phyloP scores from a whole-genome alignment of 768 basidiomycete species.

The Leccinum broughii region DNA sequence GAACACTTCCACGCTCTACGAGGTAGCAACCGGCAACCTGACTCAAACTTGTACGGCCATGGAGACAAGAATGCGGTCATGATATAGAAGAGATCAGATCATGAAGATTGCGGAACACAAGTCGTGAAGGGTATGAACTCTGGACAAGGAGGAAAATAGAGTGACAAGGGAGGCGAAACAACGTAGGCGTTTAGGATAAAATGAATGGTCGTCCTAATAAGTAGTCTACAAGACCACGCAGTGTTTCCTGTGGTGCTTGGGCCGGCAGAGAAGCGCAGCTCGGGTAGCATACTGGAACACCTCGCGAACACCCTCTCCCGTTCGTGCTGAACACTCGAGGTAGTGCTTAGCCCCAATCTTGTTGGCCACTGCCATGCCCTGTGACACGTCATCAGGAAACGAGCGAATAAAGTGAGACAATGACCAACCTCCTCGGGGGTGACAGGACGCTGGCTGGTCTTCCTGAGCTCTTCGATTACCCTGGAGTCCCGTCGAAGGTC shows the following conservation, averaged over 20 bases:
- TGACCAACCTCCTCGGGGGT: constrained; percentile 81
- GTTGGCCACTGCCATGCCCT: constrained; percentile 94
- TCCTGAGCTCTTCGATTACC: constrained; percentile 91
- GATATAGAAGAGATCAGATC: constrained; percentile 34
- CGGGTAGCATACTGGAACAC: constrained; percentile 98
- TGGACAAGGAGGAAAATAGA: constrained; percentile 22
- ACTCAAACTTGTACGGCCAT: constrained; percentile 2
- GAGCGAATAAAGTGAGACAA: background rate
- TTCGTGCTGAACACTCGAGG: constrained; percentile 95
- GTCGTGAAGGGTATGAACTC: constrained; percentile 40
- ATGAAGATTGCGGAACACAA: constrained; percentile 39
- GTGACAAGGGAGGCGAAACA: constrained; percentile 20
- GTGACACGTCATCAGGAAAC: constrained; percentile 6
- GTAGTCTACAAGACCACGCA: constrained; percentile 48
- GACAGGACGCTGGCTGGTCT: constrained; percentile 93
- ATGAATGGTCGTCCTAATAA: constrained; percentile 18
- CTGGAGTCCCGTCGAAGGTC: constrained; percentile 92
- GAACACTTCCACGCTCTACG: constrained; percentile 9
- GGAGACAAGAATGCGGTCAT: constrained; percentile 7
- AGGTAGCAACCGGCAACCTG: constrained; percentile 20
- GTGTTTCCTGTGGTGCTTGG: constrained; percentile 44
- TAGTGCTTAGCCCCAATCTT: constrained; percentile 98
- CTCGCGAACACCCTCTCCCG: constrained; percentile 95
- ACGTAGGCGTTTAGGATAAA: constrained; percentile 25
- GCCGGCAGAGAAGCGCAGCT: constrained; percentile 75